Evolutionary conservation across 495 filamentous ascomycete species (phyloP), one percentile per base, ranked within the genome.

Genomic region (Chaetomium tenue): DNA sequence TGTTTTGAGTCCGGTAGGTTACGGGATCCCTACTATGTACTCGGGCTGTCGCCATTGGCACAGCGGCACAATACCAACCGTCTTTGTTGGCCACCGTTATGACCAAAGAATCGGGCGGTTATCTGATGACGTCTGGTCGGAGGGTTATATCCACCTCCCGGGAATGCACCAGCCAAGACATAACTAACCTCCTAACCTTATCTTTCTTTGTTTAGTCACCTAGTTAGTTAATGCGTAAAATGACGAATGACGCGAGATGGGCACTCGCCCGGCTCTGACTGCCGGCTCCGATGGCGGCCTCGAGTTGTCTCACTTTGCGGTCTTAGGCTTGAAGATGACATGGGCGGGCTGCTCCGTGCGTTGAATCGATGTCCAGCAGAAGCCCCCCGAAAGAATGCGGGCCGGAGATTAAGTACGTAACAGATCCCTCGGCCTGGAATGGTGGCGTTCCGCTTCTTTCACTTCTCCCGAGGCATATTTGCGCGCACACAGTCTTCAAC

Each of bases 81-180:
- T 26, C 22, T 44, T 58, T 44, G 56, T 60, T 40, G 30, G 52
- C 25, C 26, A n/a, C n/a, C 12, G 26, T 11, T 28, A 20, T 18
- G 26, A 37, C 8, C 44, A 48, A 59, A 59, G 26, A 47, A 48
- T 20, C 57, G 25, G 46, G 46, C 13, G n/a, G 11, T 60, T 4
- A 23, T 23, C 58, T 60, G 58, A 60, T 60, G 58, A 40, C 58
- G 58, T 51, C 18, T 12, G 26, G 2, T 37, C 58, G 56, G 56
- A 46, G n/a, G 23, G n/a, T 16, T n/a, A 40, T 5, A 23, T 5
- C 33, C 33, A 23, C 57, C 16, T 33, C 42, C 30, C n/a, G 8
- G 28, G 44, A 50, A 3, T 22, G 37, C 0, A 13, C 8, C 4
- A 16, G 44, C 28, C 28, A 51, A 60, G 28, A 39, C 46, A 51